Evolutionary conservation across 371 early-diverging fungal species (phyloP).

Genomic region (Circinella minor): DNA sequence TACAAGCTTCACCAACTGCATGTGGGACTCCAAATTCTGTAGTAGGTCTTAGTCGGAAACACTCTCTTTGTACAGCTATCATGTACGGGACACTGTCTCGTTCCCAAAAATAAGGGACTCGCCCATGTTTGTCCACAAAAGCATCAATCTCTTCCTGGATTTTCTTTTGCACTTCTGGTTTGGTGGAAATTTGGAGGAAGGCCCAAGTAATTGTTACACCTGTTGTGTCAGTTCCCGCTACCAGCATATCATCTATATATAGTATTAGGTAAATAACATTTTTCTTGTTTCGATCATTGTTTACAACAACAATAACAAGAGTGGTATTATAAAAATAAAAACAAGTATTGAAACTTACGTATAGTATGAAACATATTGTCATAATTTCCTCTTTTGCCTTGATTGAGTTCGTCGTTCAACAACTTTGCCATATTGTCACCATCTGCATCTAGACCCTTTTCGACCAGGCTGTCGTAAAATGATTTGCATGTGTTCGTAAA

Average conservation of each 20-base stretch:
- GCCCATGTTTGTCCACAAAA: constrained; percentile 13
- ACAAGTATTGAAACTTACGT: too few relatives aligned
- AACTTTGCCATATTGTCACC: not conserved
- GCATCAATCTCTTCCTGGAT: constrained; percentile 18
- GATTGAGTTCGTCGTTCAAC: not conserved
- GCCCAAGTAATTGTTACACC: constrained; percentile 19
- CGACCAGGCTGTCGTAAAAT: not conserved
- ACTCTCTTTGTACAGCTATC: constrained; percentile 21
- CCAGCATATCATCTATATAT: constrained; percentile 16
- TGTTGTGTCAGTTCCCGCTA: constrained; percentile 22
- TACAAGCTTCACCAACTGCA: constrained; percentile 17
- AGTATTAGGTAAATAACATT: not conserved
- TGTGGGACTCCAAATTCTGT: constrained; percentile 13
- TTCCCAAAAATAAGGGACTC: constrained; percentile 20
- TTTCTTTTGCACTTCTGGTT: constrained; percentile 23
- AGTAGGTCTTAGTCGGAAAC: constrained; percentile 21
- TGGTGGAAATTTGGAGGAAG: constrained; percentile 15
- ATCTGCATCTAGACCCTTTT: not conserved
- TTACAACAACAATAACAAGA: not conserved
- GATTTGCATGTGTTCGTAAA: not conserved
- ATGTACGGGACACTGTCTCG: constrained; percentile 17
- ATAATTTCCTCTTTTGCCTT: not conserved
- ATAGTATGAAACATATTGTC: not conserved
- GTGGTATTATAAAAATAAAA: too few relatives aligned
- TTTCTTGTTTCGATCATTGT: not conserved